Evolutionary conservation across 139 green algal species (phyloP).

Genomic region (Chlamydomonas incerta): DNA sequence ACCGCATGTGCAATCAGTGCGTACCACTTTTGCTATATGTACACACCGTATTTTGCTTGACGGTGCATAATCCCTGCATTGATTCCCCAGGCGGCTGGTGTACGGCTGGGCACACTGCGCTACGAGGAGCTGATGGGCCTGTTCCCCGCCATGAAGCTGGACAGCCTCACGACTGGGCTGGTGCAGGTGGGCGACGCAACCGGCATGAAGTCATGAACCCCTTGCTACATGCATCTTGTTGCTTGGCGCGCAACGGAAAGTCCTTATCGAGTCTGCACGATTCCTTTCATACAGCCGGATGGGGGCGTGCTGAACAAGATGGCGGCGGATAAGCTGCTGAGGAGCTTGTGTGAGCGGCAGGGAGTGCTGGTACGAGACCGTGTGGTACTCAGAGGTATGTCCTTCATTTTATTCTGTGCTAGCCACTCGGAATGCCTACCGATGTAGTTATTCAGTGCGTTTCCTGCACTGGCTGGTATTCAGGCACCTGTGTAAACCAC

Average conservation of each 20-base stretch:
- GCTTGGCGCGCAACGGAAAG: too few relatives aligned
- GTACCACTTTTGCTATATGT: too few relatives aligned
- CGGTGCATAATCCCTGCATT: too few relatives aligned
- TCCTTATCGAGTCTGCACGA: too few relatives aligned
- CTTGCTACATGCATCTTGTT: too few relatives aligned
- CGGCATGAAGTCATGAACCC: too few relatives aligned
- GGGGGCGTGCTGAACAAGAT: conserved; percentile 42
- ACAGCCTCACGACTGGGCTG: not conserved
- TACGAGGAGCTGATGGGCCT: conserved; percentile 25
- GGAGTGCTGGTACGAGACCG: conserved; percentile 49
- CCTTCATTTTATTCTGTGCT: too few relatives aligned
- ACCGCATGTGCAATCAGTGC: too few relatives aligned
- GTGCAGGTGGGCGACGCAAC: conserved; percentile 47
- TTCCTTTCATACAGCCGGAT: conserved; percentile 45
- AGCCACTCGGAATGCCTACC: too few relatives aligned
- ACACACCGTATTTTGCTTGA: too few relatives aligned
- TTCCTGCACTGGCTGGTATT: not conserved
- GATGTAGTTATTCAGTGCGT: too few relatives aligned
- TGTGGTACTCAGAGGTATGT: conserved; percentile 46
- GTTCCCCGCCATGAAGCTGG: conserved; percentile 35
- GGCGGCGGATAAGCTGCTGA: not conserved
- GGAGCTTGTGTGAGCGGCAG: conserved; percentile 14
- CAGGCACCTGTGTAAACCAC: not conserved
- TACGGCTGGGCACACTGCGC: conserved; percentile 23
- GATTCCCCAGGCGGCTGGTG: conserved; percentile 6